Evolutionary conservation across 169 alveolate species (phyloP), one percentile per base, ranked within the genome.

Genomic region (Besnoitia besnoiti): DNA sequence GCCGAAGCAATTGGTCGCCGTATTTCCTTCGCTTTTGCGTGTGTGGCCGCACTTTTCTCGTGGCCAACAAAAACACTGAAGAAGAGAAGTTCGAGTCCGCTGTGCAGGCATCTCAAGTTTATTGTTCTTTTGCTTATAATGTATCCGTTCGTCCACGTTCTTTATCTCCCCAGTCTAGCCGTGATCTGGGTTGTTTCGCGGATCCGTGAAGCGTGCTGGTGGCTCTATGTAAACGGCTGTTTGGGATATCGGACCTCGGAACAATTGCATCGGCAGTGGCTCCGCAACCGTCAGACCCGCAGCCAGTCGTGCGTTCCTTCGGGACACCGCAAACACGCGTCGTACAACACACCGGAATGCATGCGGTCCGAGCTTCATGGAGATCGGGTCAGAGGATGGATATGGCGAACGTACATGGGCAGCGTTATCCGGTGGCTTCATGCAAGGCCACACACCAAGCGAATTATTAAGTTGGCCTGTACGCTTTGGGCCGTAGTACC

Each of bases 131-230:
- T 77, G 61, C 40, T 77, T 2, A 37, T 35, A 21, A 77, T 77
- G 87, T 77, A 8, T 77, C 87, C 87, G 40, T 77, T 77, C 35
- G 87, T 77, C 21, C 87, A 77, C 87, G 87, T 51, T 0, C 33
- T 39, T 12, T 77, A 77, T 35, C 50, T 77, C 33, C 87, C 87
- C 35, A 27, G 87, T 27, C 47, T 77, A 21, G 87, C 59, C n/a
- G 42, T 77, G 61, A 77, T 77, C 30, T 77, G 87, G 87, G 37
- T 77, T 16, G 7, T 77, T 4, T 42, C 61, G 8, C 87, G 59
- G 24, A 42, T 42, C 61, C 87, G 55, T 27, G 87, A 30, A 24
- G 87, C 61, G 87, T 77, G 87, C 47, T 77, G 87, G 87, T 77
- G 87, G 87, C 61, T 77, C 16, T 77, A 42, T 35, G 87, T 42